Conservation (phyloP, 169 alveolate species). For the Babesia bigemina region DNA sequence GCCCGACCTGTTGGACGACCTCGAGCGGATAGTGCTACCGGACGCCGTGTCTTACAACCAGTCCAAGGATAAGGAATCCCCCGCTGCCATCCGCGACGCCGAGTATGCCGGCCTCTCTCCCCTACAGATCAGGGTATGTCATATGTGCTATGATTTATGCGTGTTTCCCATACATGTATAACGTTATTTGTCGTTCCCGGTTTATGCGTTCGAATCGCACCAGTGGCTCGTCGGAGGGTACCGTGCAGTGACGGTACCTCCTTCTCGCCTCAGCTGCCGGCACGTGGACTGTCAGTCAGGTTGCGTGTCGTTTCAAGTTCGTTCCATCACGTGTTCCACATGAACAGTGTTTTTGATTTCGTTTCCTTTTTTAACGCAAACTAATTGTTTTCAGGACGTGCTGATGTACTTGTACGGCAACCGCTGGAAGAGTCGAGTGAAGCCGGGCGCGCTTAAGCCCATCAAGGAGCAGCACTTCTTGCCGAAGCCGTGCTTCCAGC, state of each 20-base stretch:
- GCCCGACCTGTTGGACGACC: constrained; percentile 33
- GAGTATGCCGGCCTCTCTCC: constrained; percentile 57
- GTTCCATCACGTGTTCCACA: too few species aligned
- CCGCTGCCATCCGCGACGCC: constrained; percentile 24
- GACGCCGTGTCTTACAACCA: constrained; percentile 11
- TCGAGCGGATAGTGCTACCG: constrained; percentile 27
- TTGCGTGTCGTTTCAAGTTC: too few species aligned
- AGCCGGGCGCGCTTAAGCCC: constrained; percentile 9
- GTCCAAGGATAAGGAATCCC: constrained; percentile 7
- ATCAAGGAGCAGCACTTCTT: constrained; percentile 4
- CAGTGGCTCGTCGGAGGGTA: too few species aligned
- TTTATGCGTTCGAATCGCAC: neutral
- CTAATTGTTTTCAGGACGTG: constrained; percentile 31
- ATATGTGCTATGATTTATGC: neutral
- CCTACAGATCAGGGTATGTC: constrained; percentile 43
- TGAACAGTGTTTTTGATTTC: neutral
- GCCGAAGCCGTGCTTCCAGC: constrained; percentile 1
- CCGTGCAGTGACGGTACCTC: too few species aligned
- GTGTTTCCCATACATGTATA: neutral
- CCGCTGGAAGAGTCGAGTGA: constrained; percentile 50
- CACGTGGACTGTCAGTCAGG: too few species aligned
- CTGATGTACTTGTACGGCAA: constrained; percentile 48
- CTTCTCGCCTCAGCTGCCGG: too few species aligned
- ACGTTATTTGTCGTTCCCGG: neutral
- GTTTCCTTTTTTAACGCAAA: neutral